Evolutionary conservation across 1,139 yeast species (phyloP).

Genomic region (Lipomyces yarrowii): DNA sequence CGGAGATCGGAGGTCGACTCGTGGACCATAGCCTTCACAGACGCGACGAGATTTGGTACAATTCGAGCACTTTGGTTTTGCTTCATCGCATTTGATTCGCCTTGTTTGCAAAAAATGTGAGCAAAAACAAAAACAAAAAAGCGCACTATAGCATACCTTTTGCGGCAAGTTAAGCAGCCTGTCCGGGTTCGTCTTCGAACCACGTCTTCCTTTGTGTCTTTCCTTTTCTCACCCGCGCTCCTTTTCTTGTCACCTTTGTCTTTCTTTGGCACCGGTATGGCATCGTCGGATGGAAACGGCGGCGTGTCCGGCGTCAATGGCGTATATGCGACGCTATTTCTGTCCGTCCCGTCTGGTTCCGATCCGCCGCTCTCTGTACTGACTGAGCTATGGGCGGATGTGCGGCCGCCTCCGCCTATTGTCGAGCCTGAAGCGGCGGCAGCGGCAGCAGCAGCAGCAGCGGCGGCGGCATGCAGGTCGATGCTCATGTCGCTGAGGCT

Average conservation of each 20-base stretch:
- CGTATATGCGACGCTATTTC: not conserved
- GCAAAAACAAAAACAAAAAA: slow-evolving; percentile 39
- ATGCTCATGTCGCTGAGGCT: not conserved
- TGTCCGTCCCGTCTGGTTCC: not conserved
- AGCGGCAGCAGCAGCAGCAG: not conserved
- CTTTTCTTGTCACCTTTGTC: not conserved
- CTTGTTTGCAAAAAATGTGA: not conserved
- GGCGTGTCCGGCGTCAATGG: slow-evolving; percentile 17
- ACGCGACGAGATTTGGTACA: slow-evolving; percentile 33
- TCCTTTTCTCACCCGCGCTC: not conserved
- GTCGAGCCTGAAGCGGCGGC: not conserved
- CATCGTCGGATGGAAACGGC: not conserved
- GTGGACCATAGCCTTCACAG: slow-evolving; percentile 33
- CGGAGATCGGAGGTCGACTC: not conserved
- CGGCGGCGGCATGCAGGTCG: not conserved
- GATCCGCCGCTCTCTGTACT: not conserved
- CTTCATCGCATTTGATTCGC: slow-evolving; percentile 37
- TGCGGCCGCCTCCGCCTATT: not conserved
- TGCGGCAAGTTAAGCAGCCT: slow-evolving; percentile 46
- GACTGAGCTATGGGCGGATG: not conserved
- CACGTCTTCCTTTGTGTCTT: not conserved
- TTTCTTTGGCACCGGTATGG: not conserved
- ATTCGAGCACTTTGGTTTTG: slow-evolving; percentile 35
- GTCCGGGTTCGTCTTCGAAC: slow-evolving; percentile 22
- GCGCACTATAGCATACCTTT: slow-evolving; percentile 80